Evolutionary conservation across 78 protist species (phyloP).

Genomic region (Pirum gemmata): DNA sequence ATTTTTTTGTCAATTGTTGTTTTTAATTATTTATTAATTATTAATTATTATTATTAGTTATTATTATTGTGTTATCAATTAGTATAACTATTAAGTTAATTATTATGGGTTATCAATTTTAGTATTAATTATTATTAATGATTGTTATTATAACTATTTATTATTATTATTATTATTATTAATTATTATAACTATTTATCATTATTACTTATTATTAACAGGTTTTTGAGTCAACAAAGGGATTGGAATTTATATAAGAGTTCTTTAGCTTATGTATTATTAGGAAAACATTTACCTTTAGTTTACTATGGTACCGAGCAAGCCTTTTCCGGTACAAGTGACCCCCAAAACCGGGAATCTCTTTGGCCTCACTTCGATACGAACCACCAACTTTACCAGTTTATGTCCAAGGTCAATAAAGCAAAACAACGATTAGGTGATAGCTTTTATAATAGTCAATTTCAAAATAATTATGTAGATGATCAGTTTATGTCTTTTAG

Average conservation of each 20-base stretch:
- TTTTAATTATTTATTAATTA: too few relatives aligned
- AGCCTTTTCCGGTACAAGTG: conserved; percentile 53
- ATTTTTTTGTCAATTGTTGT: too few relatives aligned
- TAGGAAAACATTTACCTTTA: conserved; percentile 55
- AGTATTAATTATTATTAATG: too few relatives aligned
- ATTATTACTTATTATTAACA: too few relatives aligned
- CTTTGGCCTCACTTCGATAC: conserved; percentile 46
- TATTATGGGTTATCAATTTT: too few relatives aligned
- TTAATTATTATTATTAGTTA: too few relatives aligned
- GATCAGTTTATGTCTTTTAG: not conserved
- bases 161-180: too few relatives aligned
- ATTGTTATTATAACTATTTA: too few relatives aligned
- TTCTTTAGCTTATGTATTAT: conserved; percentile 50
- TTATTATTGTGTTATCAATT: too few relatives aligned
- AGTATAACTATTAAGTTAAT: too few relatives aligned
- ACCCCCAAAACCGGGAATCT: conserved; percentile 61
- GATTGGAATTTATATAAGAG: conserved; percentile 33
- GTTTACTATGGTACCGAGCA: conserved; percentile 70
- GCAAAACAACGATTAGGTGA: not conserved
- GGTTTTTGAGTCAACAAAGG: conserved; percentile 38
- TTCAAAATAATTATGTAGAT: not conserved
- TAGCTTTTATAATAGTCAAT: not conserved
- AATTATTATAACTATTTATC: too few relatives aligned
- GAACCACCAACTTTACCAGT: not conserved
- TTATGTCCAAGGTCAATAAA: not conserved